Conservation (phyloP, 306 rosid genomes). For the Citrullus colocynthis region DNA sequence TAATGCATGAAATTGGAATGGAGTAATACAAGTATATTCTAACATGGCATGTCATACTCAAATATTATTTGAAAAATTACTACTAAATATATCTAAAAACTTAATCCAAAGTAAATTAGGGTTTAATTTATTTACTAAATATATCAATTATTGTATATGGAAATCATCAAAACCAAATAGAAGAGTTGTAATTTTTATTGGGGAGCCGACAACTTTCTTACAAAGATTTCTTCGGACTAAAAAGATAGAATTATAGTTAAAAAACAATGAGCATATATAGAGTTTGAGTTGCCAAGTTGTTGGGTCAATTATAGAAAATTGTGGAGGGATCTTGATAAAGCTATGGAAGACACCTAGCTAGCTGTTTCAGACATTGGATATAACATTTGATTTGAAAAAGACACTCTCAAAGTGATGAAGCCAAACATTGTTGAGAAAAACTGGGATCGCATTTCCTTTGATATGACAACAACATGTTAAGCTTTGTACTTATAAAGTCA, state of each 20-base stretch:
- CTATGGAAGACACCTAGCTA: background rate
- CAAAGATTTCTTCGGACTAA: background rate
- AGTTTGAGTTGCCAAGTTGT: background rate
- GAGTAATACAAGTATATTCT: background rate
- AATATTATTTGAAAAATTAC: background rate
- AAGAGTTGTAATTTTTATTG: no score
- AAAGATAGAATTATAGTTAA: background rate
- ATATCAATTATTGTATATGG: no score
- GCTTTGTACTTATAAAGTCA: background rate
- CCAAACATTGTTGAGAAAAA: background rate
- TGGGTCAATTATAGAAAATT: background rate
- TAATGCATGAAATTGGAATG: background rate
- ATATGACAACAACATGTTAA: slow-evolving; percentile 4
- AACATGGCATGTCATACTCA: background rate
- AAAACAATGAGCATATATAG: background rate
- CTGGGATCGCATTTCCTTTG: slow-evolving; percentile 10
- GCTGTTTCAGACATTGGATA: background rate
- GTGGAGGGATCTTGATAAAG: background rate
- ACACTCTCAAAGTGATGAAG: background rate
- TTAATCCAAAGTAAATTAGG: no score
- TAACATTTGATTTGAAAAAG: background rate
- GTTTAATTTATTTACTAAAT: no score
- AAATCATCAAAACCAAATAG: no score
- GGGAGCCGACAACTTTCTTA: background rate
- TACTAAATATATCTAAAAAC: background rate